A percentile compares a stretch with the other conserved stretches of the same genome.
Conservation (phyloP, 257 asterid genomes). For the Prunella vulgaris region DNA sequence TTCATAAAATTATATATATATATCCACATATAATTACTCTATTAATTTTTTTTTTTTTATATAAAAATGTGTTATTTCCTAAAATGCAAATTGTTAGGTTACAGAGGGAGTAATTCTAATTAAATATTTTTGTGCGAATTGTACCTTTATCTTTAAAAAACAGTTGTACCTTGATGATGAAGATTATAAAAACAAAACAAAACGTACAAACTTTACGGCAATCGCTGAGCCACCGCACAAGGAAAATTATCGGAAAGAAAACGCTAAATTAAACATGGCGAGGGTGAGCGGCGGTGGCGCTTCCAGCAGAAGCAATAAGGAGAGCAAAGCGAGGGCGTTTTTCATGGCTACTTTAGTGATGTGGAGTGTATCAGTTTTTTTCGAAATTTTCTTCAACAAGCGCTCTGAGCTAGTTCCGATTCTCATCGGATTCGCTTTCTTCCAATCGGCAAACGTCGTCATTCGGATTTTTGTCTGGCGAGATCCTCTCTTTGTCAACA, state of each 20-base stretch:
- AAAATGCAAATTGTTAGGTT: no score
- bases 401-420: constrained; percentile 57
- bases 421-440: constrained; percentile 57
- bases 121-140: no score
- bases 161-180: neutral
- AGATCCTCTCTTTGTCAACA: constrained; percentile 78
- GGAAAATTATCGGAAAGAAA: neutral
- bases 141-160: no score
- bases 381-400: constrained; percentile 63
- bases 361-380: constrained; percentile 75
- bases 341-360: constrained; percentile 72
- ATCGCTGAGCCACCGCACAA: neutral
- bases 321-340: constrained; percentile 54
- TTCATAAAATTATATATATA: no score
- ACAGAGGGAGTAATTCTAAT: no score
- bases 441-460: constrained; percentile 66
- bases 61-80: no score
- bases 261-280: constrained; percentile 16
- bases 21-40: no score
- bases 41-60: no score
- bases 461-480: constrained; percentile 53
- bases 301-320: constrained; percentile 16
- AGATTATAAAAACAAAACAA: neutral
- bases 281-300: constrained; percentile 27
- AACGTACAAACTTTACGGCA: neutral